These are phyloP conservation scores for Aspergillus nanangensis DNA, from an alignment of 495 filamentous ascomycete species.

Conservation along the genomic window DNA sequence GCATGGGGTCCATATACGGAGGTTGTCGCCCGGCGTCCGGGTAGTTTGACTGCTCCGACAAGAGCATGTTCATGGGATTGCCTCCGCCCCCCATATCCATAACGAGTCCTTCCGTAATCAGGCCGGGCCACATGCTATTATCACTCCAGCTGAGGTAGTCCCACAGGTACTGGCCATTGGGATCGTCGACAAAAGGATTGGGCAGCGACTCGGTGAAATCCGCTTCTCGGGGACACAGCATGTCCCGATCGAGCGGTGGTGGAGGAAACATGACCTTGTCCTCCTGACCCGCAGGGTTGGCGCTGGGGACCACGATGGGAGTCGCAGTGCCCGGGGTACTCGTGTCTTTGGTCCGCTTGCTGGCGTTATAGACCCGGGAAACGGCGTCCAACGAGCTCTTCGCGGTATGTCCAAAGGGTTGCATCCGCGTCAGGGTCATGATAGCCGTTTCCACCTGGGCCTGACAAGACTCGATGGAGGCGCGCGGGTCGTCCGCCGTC, in stretches of 20 bases:
- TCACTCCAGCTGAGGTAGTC: slow-evolving; percentile 25
- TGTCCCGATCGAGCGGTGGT: not conserved
- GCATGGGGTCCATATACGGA: too few species aligned
- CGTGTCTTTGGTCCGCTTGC: slow-evolving; percentile 2
- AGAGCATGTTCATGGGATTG: too few species aligned
- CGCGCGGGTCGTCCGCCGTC: slow-evolving; percentile 36
- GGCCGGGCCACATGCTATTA: slow-evolving; percentile 18
- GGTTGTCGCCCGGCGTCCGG: too few species aligned
- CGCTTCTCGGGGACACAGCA: not conserved
- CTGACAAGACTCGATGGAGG: slow-evolving; percentile 33
- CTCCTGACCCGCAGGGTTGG: not conserved
- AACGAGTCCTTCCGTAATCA: not conserved
- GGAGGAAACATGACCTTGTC: not conserved
- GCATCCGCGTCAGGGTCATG: slow-evolving; percentile 58
- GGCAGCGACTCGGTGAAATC: not conserved
- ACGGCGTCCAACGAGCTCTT: slow-evolving; percentile 59
- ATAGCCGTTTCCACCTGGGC: slow-evolving; percentile 59
- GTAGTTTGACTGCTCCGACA: too few species aligned
- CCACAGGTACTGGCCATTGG: slow-evolving; percentile 22
- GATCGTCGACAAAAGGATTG: slow-evolving; percentile 11
- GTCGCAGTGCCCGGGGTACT: not conserved
- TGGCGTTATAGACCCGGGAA: slow-evolving; percentile 58
- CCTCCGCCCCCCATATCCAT: too few species aligned
- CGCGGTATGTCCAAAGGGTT: slow-evolving; percentile 61
- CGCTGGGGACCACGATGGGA: slow-evolving; percentile 7